These are phyloP conservation scores for Chrysosporium queenslandicum DNA, from an alignment of 2,329 filamentous ascomycete species.

Conservation along the genomic window DNA sequence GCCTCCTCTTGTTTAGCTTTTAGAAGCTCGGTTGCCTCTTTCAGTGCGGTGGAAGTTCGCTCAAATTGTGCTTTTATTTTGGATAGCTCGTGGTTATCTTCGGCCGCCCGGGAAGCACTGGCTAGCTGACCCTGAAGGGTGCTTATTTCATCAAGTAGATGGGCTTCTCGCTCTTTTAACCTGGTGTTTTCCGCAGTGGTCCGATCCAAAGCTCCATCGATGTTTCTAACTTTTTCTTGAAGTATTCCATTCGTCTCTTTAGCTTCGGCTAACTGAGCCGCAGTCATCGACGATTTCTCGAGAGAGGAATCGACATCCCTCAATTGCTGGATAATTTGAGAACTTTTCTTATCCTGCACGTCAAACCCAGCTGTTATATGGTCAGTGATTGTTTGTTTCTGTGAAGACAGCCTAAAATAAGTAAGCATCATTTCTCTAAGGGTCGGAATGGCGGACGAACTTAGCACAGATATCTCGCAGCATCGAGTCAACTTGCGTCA, in stretches of 20 bases:
- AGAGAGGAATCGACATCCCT: slow-evolving; percentile 6
- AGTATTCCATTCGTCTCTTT: slow-evolving; percentile 18
- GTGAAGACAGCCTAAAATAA: slow-evolving; percentile 20
- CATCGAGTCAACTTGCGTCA: slow-evolving; percentile 2
- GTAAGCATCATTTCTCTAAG: background rate
- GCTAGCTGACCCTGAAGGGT: slow-evolving; percentile 18
- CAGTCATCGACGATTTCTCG: slow-evolving; percentile 13
- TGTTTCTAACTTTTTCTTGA: slow-evolving; percentile 18
- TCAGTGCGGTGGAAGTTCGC: slow-evolving; percentile 17
- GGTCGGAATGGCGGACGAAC: slow-evolving; percentile 19
- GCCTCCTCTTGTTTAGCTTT: slow-evolving; percentile 20
- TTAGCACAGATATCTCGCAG: slow-evolving; percentile 17
- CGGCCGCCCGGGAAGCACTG: slow-evolving; percentile 5
- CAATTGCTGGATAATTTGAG: slow-evolving; percentile 17
- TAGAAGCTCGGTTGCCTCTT: slow-evolving; percentile 16
- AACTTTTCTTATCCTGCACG: slow-evolving; percentile 14
- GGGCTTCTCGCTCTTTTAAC: slow-evolving; percentile 16
- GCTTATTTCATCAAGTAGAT: slow-evolving; percentile 25
- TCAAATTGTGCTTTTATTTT: slow-evolving; percentile 24
- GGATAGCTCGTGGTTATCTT: slow-evolving; percentile 20
- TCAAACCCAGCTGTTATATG: slow-evolving; percentile 17
- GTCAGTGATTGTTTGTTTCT: slow-evolving; percentile 16
- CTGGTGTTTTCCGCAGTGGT: slow-evolving; percentile 2
- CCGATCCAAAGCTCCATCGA: slow-evolving; percentile 19
- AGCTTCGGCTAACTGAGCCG: slow-evolving; percentile 20